Conservation (phyloP, 2,329 filamentous ascomycete species). For the Hypocrella siamensis region DNA sequence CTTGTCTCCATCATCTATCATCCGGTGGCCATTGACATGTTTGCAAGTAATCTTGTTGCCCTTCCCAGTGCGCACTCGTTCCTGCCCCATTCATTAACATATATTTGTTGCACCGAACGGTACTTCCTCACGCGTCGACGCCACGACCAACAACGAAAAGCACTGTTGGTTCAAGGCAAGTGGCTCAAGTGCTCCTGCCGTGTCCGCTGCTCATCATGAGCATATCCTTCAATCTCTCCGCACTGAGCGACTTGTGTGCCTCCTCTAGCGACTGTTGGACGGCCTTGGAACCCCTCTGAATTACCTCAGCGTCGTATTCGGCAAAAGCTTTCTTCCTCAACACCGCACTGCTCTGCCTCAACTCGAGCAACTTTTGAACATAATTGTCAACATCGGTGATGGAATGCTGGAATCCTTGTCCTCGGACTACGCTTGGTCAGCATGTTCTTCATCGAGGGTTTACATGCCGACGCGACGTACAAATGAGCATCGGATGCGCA, state of each 20-base stretch:
- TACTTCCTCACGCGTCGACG: background rate
- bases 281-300: slow-evolving; percentile 16
- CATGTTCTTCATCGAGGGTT: background rate
- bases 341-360: slow-evolving; percentile 2
- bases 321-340: slow-evolving; percentile 8
- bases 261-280: slow-evolving; percentile 18
- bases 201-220: slow-evolving; percentile 16
- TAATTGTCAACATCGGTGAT: slow-evolving; percentile 23
- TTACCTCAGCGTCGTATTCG: slow-evolving; percentile 16
- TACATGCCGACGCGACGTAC: slow-evolving; percentile 9
- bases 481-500: slow-evolving; percentile 27
- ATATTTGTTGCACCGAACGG: too few relatives aligned
- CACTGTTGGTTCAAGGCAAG: too few relatives aligned
- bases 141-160: background rate
- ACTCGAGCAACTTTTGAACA: slow-evolving; percentile 14
- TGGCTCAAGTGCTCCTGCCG: slow-evolving; percentile 4
- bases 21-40: too few relatives aligned
- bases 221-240: slow-evolving; percentile 14
- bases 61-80: too few relatives aligned
- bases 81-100: too few relatives aligned
- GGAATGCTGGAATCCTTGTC: slow-evolving; percentile 27
- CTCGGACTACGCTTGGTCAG: slow-evolving; percentile 16
- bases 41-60: too few relatives aligned
- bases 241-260: slow-evolving; percentile 14
- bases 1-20: too few relatives aligned